phyloP scores from a whole-genome alignment of 768 basidiomycete species.

The Nidularia sp. region DNA sequence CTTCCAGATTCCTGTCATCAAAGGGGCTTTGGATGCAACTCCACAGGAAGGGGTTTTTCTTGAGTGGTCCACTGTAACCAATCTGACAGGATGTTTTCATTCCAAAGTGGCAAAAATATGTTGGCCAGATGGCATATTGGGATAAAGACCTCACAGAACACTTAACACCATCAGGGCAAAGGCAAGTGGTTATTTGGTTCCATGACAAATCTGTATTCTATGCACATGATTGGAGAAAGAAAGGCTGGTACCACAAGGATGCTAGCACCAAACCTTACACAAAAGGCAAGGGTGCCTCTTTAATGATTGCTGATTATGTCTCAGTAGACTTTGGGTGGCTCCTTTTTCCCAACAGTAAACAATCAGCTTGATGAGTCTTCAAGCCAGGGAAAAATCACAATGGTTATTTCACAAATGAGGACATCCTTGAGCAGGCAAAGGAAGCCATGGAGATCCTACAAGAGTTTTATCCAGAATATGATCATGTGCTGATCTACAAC shows the following conservation, averaged over 20 bases:
- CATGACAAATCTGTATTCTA: conserved; percentile 39
- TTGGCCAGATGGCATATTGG: too few relatives aligned
- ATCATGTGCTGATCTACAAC: conserved; percentile 14
- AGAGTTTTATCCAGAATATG: conserved; percentile 15
- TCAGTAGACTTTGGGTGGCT: conserved; percentile 22
- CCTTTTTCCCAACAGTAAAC: conserved; percentile 8
- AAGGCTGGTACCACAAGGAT: conserved; percentile 21
- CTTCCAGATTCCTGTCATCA: too few relatives aligned
- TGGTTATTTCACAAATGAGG: conserved; percentile 20
- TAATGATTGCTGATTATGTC: conserved; percentile 34
- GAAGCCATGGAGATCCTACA: conserved; percentile 12
- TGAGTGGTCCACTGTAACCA: too few relatives aligned
- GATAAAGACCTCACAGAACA: too few relatives aligned
- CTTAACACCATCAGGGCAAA: too few relatives aligned
- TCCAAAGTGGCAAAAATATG: too few relatives aligned
- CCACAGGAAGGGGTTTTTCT: too few relatives aligned
- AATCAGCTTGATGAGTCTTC: conserved; percentile 10
- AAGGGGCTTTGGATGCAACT: too few relatives aligned
- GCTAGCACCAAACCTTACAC: conserved; percentile 19
- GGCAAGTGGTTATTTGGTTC: conserved; percentile 13
- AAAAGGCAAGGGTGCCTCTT: conserved; percentile 34
- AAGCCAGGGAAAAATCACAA: conserved; percentile 18
- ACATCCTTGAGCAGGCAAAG: conserved; percentile 20
- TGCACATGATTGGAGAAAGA: conserved; percentile 24
- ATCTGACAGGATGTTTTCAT: too few relatives aligned